Conservation (phyloP, 805 yeast genomes). For the Teunomyces aglyptinius region DNA sequence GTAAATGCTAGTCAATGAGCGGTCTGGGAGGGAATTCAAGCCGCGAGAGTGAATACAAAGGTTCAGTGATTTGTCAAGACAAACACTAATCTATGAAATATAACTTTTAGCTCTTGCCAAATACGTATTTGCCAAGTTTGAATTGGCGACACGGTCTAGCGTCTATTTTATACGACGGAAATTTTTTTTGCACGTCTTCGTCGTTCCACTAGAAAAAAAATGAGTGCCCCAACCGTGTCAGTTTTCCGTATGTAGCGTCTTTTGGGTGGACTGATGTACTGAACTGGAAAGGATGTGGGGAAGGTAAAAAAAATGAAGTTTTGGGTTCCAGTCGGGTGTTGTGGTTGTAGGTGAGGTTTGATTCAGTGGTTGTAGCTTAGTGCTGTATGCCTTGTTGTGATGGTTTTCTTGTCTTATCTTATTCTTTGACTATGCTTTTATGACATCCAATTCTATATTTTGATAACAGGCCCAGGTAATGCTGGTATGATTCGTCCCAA, state of each 20-base stretch:
- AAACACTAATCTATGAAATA: neutral
- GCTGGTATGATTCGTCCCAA: too few species aligned
- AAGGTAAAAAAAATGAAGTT: neutral
- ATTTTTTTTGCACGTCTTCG: constrained; percentile 5
- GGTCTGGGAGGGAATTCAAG: neutral
- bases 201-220: constrained; percentile 3
- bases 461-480: too few species aligned
- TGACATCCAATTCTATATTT: too few species aligned
- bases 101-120: constrained; percentile 3
- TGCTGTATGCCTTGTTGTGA: too few species aligned
- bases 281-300: neutral
- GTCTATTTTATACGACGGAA: constrained; percentile 6
- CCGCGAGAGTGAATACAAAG: neutral
- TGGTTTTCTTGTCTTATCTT: too few species aligned
- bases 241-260: neutral
- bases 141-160: neutral
- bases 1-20: neutral
- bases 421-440: too few species aligned
- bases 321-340: neutral
- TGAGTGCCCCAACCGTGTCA: constrained; percentile 4
- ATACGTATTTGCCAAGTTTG: constrained; percentile 1
- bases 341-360: too few species aligned
- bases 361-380: too few species aligned
- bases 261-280: constrained; percentile 1
- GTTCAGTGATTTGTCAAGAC: neutral